phyloP scores from a whole-genome alignment of 2,329 filamentous ascomycete species.

The Didymellaceae sp. region DNA sequence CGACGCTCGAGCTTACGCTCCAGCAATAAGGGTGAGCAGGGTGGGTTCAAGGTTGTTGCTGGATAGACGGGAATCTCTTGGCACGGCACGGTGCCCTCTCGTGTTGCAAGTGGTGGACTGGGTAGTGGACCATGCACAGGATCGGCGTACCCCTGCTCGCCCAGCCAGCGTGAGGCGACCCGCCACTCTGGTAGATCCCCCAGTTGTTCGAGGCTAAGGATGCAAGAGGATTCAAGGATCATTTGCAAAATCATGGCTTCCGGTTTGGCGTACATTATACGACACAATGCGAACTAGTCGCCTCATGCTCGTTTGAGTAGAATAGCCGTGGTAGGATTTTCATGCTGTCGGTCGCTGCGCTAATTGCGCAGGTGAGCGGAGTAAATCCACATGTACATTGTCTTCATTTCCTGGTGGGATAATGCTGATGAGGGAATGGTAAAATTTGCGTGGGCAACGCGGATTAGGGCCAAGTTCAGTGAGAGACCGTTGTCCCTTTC shows the following conservation, averaged over 20 bases:
- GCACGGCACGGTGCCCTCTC: constrained; percentile 7
- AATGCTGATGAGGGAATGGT: neutral
- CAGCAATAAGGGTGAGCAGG: no score
- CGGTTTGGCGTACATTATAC: neutral
- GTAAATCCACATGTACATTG: constrained; percentile 3
- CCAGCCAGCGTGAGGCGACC: neutral
- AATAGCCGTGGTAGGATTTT: neutral
- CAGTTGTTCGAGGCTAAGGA: neutral
- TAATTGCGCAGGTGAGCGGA: neutral
- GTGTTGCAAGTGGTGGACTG: neutral
- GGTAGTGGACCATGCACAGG: constrained; percentile 3
- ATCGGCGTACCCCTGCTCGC: neutral
- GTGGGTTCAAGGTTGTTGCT: neutral
- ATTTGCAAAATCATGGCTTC: neutral
- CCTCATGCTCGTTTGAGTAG: neutral
- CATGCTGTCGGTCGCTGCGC: neutral
- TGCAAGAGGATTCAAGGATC: neutral
- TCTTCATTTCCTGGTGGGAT: neutral
- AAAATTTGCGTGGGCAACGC: constrained; percentile 4
- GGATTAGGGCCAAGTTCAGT: neutral
- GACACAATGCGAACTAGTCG: neutral
- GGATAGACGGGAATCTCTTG: neutral
- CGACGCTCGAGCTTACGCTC: neutral
- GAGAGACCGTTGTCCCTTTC: neutral
- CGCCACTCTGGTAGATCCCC: neutral